These are phyloP conservation scores for Panicum hallii DNA, from an alignment of 202 grass and related monocot species.

Conservation along the genomic window DNA sequence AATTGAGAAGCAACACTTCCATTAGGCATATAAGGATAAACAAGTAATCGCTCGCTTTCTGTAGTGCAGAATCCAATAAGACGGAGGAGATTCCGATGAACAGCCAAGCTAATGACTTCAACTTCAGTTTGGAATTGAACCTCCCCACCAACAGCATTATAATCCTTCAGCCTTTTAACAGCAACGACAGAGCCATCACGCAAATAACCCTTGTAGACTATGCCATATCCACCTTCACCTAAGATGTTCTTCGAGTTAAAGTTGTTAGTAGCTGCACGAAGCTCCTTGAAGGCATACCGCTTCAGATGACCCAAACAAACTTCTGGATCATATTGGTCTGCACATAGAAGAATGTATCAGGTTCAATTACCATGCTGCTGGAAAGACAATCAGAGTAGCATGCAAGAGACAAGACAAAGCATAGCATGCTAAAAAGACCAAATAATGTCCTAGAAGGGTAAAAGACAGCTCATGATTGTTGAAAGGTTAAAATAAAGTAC, in stretches of 20 bases:
- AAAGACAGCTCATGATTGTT: conserved; percentile 22
- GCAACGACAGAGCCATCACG: conserved; percentile 78
- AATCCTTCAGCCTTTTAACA: conserved; percentile 93
- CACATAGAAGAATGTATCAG: conserved; percentile 36
- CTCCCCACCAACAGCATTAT: conserved; percentile 87
- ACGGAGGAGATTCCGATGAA: conserved; percentile 93
- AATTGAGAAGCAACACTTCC: conserved; percentile 97
- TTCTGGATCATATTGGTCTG: conserved; percentile 94
- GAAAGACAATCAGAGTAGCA: conserved; percentile 21
- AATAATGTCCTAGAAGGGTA: neutral
- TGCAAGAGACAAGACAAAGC: neutral
- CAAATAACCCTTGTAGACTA: conserved; percentile 92
- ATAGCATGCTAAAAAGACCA: conserved; percentile 3
- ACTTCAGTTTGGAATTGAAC: conserved; percentile 97
- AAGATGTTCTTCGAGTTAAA: conserved; percentile 96
- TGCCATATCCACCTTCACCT: conserved; percentile 96
- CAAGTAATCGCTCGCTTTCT: conserved; percentile 86
- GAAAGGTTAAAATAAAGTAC: conserved; percentile 10
- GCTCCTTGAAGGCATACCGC: conserved; percentile 88
- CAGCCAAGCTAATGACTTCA: conserved; percentile 98
- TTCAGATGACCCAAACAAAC: conserved; percentile 94
- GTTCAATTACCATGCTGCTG: conserved; percentile 22
- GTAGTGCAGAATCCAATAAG: conserved; percentile 88
- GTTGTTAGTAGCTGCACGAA: conserved; percentile 80
- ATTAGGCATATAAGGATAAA: conserved; percentile 97